Evolutionary conservation across 140 eudicot genomes (phyloP), one percentile per base, ranked within the genome.

Genomic region (Anethum foeniculum): DNA sequence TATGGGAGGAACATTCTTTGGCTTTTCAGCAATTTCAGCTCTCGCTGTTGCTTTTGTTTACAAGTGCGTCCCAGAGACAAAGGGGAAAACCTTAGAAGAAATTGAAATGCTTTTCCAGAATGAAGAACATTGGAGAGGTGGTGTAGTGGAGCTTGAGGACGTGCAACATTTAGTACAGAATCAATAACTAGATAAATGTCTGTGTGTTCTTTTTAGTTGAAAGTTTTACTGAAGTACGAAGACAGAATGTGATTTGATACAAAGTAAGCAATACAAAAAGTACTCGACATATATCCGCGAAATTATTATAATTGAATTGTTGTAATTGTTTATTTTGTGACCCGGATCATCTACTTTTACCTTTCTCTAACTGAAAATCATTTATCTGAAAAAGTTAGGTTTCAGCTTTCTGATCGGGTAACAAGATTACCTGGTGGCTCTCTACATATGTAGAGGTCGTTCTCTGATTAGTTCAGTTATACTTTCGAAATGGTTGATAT

Each of bases 61-160:
- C 51, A 86, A 71, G 34, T 80, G 78, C 62, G 86, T 90, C 23
- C 97, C 97, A 0, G 93, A 92, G 82, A 92, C 91, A 9, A 92
- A 92, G 76, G 95, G 97, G 4, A 92, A 92, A 48, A 85, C 95
- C 0, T 77, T 92, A 79, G 95, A 92, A 85, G 82, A 90, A 58
- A 90, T 90, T 56, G 91, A 77, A 49, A 75, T 76, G 76, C 32
- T 88, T 38, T 88, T 88, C 49, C 86, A 84, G 47, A 74, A 34
- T 71, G 86, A 80, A 21, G 71, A 77, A 41, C 82, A 76, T 12
- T 69, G 82, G 83, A 30, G 78, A 76, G 88, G 79, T 19, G 71
- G 82, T 69, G 86, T 78, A 78, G 34, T 86, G 78, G 90, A 88
- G 88, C 82, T 88, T 65, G 84, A 64, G 64, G 88, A 86, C 64